These are phyloP conservation scores for Trichoderma sp. DNA, from an alignment of 2,329 filamentous ascomycete species.

Conservation along the genomic window DNA sequence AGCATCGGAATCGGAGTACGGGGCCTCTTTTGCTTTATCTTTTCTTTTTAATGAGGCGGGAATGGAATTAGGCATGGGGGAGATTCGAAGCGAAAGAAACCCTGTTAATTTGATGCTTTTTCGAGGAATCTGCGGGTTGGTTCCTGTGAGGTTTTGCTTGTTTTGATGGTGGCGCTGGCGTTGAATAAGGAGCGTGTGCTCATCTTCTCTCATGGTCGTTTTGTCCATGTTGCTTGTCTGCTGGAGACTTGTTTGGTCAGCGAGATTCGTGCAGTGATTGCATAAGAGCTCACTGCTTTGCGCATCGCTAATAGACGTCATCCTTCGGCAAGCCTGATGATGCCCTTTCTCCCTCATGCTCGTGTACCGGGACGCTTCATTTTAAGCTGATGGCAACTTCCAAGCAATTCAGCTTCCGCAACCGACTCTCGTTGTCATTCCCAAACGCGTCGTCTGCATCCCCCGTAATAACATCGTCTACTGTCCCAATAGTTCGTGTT, in stretches of 20 bases:
- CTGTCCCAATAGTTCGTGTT: conserved; percentile 61
- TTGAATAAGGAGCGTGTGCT: background rate
- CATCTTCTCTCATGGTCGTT: background rate
- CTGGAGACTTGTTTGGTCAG: background rate
- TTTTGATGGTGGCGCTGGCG: background rate
- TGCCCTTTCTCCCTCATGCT: background rate
- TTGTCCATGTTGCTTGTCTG: background rate
- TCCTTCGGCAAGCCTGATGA: background rate
- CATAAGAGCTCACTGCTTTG: background rate
- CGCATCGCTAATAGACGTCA: background rate
- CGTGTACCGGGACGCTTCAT: conserved; percentile 30
- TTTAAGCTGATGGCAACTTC: conserved; percentile 48
- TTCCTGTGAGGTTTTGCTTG: background rate
- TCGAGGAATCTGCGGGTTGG: background rate
- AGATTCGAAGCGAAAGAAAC: background rate
- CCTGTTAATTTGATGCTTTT: background rate
- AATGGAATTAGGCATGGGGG: conserved; percentile 6
- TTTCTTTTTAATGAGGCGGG: background rate
- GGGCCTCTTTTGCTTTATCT: background rate
- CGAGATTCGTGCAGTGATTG: background rate
- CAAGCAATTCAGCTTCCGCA: conserved; percentile 50
- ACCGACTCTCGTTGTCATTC: conserved; percentile 38
- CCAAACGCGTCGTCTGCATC: conserved; percentile 32
- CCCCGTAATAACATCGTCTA: conserved; percentile 61
- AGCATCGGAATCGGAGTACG: conserved; percentile 15